Conservation (phyloP, 2,329 filamentous ascomycete genomes). For the Dactylonectria macrodidyma region DNA sequence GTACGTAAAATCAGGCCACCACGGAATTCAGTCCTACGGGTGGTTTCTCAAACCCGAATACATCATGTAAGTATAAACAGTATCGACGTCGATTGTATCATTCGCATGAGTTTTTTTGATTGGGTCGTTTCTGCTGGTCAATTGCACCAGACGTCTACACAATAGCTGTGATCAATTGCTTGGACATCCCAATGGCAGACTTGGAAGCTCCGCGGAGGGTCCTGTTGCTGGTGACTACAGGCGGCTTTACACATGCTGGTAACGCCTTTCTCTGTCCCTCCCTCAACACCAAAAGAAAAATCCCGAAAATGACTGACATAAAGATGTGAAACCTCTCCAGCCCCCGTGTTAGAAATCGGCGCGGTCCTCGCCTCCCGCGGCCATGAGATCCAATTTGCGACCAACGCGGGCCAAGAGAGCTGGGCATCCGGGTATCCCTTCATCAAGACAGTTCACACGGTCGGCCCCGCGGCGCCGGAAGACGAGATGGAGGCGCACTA, state of each 20-base stretch:
- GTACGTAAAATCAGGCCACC: constrained; percentile 3
- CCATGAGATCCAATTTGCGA: constrained; percentile 57
- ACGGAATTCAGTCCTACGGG: constrained; percentile 10
- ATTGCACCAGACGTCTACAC: neutral
- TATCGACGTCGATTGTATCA: neutral
- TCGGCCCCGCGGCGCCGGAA: constrained; percentile 50
- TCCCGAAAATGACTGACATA: neutral
- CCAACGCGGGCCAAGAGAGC: constrained; percentile 53
- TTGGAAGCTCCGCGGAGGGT: constrained; percentile 39
- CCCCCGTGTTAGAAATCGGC: constrained; percentile 55
- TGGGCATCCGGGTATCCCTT: constrained; percentile 53
- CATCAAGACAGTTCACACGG: constrained; percentile 49
- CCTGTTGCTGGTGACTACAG: constrained; percentile 53
- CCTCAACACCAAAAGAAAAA: no score
- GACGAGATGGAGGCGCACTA: constrained; percentile 53
- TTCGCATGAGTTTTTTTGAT: neutral
- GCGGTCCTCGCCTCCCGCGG: constrained; percentile 52
- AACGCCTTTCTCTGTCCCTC: neutral
- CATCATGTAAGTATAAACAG: neutral
- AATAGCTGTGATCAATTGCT: neutral
- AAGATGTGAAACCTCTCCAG: constrained; percentile 30
- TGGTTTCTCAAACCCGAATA: neutral
- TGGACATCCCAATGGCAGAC: constrained; percentile 33
- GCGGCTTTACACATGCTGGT: constrained; percentile 56
- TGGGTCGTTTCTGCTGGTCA: neutral